Evolutionary conservation across 805 yeast species (phyloP).

Genomic region (Debaryomyces prosopidis): DNA sequence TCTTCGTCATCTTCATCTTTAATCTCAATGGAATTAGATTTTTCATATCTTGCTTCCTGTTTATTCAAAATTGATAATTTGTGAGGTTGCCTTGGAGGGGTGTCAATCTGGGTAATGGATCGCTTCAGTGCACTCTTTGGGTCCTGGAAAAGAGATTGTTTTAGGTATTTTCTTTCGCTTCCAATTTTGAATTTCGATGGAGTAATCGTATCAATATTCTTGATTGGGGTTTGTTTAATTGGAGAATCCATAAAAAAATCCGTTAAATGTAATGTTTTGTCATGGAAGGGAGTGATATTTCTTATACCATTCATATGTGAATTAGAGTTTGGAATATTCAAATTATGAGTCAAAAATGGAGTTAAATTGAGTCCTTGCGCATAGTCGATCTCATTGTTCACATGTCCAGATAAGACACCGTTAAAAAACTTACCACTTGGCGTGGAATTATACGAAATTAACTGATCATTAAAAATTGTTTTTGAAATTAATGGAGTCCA

Average conservation of each 20-base stretch:
- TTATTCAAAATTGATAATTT: slow-evolving; percentile 23
- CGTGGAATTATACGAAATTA: slow-evolving; percentile 34
- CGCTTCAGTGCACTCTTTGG: slow-evolving; percentile 33
- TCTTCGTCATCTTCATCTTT: slow-evolving; percentile 11
- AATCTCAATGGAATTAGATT: slow-evolving; percentile 15
- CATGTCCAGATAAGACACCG: slow-evolving; percentile 3
- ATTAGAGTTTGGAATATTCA: slow-evolving; percentile 21
- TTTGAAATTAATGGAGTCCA: slow-evolving; percentile 46
- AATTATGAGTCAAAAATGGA: slow-evolving; percentile 40
- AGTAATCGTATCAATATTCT: slow-evolving; percentile 38
- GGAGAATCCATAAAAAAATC: slow-evolving; percentile 49
- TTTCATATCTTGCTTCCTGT: slow-evolving; percentile 12
- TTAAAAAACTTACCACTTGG: slow-evolving; percentile 31
- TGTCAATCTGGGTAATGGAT: slow-evolving; percentile 36
- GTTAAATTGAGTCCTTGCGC: slow-evolving; percentile 40
- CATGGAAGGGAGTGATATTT: slow-evolving; percentile 44
- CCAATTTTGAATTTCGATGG: slow-evolving; percentile 37
- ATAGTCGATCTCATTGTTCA: slow-evolving; percentile 24
- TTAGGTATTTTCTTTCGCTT: slow-evolving; percentile 16
- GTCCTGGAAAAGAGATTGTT: slow-evolving; percentile 21
- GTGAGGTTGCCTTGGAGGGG: slow-evolving; percentile 38
- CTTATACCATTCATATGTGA: slow-evolving; percentile 17
- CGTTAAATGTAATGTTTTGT: slow-evolving; percentile 39
- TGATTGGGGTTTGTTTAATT: slow-evolving; percentile 34
- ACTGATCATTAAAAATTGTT: slow-evolving; percentile 35